These are phyloP conservation scores for Salix caprea DNA, from an alignment of 345 rosid species.

Conservation along the genomic window DNA sequence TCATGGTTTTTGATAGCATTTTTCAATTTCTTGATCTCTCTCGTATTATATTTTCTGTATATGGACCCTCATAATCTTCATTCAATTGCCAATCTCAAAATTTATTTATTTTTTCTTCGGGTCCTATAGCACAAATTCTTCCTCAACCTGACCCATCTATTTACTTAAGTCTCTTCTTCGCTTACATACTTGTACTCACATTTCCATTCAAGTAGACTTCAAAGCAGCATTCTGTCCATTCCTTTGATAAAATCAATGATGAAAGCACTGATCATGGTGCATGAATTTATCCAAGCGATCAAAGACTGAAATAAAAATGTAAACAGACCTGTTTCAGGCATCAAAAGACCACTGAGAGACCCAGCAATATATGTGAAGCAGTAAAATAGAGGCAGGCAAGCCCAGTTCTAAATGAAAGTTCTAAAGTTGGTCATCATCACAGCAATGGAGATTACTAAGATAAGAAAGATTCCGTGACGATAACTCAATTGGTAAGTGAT, in stretches of 20 bases:
- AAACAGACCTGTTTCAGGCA: not conserved
- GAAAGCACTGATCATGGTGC: not conserved
- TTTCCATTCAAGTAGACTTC: not conserved
- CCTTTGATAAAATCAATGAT: not conserved
- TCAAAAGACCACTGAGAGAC: not conserved
- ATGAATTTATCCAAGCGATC: not conserved
- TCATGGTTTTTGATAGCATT: not conserved
- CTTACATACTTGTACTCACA: not conserved
- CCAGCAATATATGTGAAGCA: not conserved
- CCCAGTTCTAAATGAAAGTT: not conserved
- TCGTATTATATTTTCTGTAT: not conserved
- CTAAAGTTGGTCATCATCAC: not conserved
- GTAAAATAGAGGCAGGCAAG: not conserved
- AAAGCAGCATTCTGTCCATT: not conserved
- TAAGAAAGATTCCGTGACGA: not conserved
- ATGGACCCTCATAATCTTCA: not conserved
- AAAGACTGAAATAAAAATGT: not conserved
- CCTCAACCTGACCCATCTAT: not conserved
- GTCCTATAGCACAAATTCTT: not conserved
- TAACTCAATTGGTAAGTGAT: not conserved
- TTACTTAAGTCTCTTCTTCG: not conserved
- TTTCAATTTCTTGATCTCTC: not conserved
- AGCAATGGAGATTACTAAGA: not conserved
- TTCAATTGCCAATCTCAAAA: not conserved
- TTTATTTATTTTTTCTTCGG: not conserved